Evolutionary conservation across 139 green algal genomes (phyloP), one percentile per base, ranked within the genome.

Genomic region (Chloropicon primus): DNA sequence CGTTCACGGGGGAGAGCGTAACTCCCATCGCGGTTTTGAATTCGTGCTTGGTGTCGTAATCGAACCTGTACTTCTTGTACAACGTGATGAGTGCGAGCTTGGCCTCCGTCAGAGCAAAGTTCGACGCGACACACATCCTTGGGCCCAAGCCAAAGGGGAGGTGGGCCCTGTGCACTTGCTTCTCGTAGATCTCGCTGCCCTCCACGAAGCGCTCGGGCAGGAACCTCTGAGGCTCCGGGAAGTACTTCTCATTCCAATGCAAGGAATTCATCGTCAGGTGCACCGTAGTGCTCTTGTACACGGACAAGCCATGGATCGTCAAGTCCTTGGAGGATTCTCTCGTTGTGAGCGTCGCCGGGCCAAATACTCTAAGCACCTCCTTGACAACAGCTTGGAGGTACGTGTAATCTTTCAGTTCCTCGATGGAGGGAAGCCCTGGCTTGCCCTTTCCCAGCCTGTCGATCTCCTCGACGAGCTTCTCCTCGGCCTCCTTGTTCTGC

Each of bases 161-260:
- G 75, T 80, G 88, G 2, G 85, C 85, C 26, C 78, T 75, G 25
- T 80, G 82, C 22, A 72, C 75, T 26, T n/a, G 54, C 25, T 41
- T 54, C 5, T 72, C 25, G 71, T 81, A 62, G 17, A 62, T 62
- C 41, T 62, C 41, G 41, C 41, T 62, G 41, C 41, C 82, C 74
- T 79, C 54, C 78, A 90, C 27, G 54, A 86, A 91, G n/a, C 87
- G 78, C 85, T 91, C 83, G 0, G 87, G 87, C 54, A 77, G 53
- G 78, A 88, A 91, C 26, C 81, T 80, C 0, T 79, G 10, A 0
- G 78, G 62, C 0, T 80, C 78, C 1, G 81, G 78, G 82, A 83
- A 91, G 71, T 87, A 82, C 0, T 62, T 41, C 1, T 79, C 80
- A 79, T 84, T 76, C 22, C 74, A 76, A 62, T 91, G 86, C 72